phyloP scores from a whole-genome alignment of 1,284 basidiomycete species.

The Pseudozyma pruni region DNA sequence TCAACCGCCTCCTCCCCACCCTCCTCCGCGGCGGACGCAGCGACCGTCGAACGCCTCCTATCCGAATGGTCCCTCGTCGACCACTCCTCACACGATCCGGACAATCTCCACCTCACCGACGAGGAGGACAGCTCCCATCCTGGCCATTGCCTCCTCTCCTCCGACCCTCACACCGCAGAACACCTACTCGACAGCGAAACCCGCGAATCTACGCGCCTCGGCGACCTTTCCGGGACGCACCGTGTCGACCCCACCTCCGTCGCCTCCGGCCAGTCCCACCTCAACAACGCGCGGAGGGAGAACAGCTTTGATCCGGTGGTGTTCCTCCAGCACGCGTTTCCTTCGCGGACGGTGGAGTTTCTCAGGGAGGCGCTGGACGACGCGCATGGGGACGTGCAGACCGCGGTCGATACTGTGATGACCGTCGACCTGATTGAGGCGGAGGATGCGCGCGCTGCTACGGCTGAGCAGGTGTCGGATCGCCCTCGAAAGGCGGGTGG shows the following conservation, averaged over 20 bases:
- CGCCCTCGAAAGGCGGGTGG: slow-evolving; percentile 4
- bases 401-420: slow-evolving; percentile 54
- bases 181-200: slow-evolving; percentile 7
- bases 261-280: slow-evolving; percentile 1
- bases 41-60: slow-evolving; percentile 37
- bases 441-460: slow-evolving; percentile 35
- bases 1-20: slow-evolving; percentile 1
- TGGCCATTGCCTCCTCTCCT: slow-evolving; percentile 3
- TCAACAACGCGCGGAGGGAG: slow-evolving; percentile 2
- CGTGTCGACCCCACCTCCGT: slow-evolving; percentile 12
- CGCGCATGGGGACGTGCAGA: slow-evolving; percentile 47
- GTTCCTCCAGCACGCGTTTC: slow-evolving; percentile 55
- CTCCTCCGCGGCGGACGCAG: slow-evolving; percentile 18
- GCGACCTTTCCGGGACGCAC: slow-evolving; percentile 19
- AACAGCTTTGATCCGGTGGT: slow-evolving; percentile 36
- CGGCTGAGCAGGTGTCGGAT: slow-evolving; percentile 3
- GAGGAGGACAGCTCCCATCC: slow-evolving; percentile 26
- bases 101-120: slow-evolving; percentile 49
- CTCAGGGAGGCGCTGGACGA: slow-evolving; percentile 45
- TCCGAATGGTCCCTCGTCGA: slow-evolving; percentile 49
- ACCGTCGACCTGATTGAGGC: slow-evolving; percentile 55
- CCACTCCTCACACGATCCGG: slow-evolving; percentile 22
- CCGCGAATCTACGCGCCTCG: slow-evolving; percentile 5
- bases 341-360: slow-evolving; percentile 44
- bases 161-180: not conserved